Conservation (phyloP, 2,329 filamentous ascomycete genomes). For the Colletotrichum orchidophilum region DNA sequence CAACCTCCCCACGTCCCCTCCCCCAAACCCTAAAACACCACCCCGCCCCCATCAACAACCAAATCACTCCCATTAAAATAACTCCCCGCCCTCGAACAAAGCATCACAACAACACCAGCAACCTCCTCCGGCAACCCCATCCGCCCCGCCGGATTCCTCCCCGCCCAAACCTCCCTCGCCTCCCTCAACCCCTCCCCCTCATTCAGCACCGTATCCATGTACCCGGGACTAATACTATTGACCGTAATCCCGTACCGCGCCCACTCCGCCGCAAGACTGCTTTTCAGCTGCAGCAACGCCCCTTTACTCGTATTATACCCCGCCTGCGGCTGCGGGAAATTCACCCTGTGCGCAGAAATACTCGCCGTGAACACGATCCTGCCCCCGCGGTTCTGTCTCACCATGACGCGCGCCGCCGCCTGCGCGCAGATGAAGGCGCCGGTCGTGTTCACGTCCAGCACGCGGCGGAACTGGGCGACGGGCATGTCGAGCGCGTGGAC, state of each 20-base stretch:
- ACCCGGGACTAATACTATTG: constrained; percentile 77
- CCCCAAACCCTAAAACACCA: constrained; percentile 25
- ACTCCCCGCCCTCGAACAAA: constrained; percentile 67
- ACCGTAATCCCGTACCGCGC: constrained; percentile 74
- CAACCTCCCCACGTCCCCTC: too few relatives aligned
- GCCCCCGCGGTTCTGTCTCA: constrained; percentile 59
- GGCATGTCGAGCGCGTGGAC: constrained; percentile 68
- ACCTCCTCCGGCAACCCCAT: constrained; percentile 73
- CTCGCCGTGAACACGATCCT: constrained; percentile 73
- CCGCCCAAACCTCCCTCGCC: constrained; percentile 64
- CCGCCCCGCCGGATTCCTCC: constrained; percentile 69
- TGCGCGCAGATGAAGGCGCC: constrained; percentile 77
- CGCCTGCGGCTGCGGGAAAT: constrained; percentile 77
- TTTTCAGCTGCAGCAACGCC: constrained; percentile 70
- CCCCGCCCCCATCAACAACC: constrained; percentile 66
- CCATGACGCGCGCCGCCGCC: constrained; percentile 66
- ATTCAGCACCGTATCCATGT: constrained; percentile 82
- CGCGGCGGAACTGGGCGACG: constrained; percentile 66
- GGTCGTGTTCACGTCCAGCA: constrained; percentile 77
- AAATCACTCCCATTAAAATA: constrained; percentile 77
- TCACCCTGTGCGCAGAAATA: constrained; percentile 74
- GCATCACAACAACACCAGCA: constrained; percentile 68
- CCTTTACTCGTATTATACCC: constrained; percentile 80
- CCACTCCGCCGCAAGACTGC: constrained; percentile 78
- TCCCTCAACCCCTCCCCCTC: constrained; percentile 67